Evolutionary conservation across 192 early-diverging fungal genomes (phyloP).

Genomic region (Coemansia sp.): DNA sequence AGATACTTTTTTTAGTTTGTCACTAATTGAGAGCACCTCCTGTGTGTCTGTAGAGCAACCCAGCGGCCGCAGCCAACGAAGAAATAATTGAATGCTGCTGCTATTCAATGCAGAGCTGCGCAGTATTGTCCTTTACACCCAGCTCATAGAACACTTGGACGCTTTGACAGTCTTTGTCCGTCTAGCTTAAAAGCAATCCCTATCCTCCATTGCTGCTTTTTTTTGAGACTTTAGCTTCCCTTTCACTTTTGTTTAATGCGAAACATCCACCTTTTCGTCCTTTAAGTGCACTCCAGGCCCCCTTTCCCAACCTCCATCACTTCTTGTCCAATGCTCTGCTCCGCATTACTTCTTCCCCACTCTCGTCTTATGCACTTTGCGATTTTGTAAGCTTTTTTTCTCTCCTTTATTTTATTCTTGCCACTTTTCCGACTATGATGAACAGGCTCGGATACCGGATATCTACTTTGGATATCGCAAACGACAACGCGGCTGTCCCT

Average conservation of each 20-base stretch:
- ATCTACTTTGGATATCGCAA: conserved; percentile 13
- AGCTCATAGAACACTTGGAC: no score
- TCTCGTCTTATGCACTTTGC: background rate
- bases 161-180: background rate
- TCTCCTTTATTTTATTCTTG: conserved; percentile 4
- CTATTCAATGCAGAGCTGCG: background rate
- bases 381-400: conserved; percentile 8
- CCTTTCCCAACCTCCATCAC: background rate
- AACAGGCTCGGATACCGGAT: conserved; percentile 28
- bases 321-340: background rate
- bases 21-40: background rate
- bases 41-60: background rate
- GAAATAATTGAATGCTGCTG: background rate
- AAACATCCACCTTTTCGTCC: background rate
- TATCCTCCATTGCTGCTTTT: background rate
- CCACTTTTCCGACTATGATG: conserved; percentile 10
- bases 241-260: background rate
- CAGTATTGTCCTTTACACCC: background rate
- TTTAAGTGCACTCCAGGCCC: background rate
- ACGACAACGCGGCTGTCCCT: background rate
- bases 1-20: background rate
- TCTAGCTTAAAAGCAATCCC: background rate
- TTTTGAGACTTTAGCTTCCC: background rate
- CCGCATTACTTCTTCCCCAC: background rate
- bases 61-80: background rate